Conservation (phyloP, 768 basidiomycete species). For the Tylopilus intermedius region DNA sequence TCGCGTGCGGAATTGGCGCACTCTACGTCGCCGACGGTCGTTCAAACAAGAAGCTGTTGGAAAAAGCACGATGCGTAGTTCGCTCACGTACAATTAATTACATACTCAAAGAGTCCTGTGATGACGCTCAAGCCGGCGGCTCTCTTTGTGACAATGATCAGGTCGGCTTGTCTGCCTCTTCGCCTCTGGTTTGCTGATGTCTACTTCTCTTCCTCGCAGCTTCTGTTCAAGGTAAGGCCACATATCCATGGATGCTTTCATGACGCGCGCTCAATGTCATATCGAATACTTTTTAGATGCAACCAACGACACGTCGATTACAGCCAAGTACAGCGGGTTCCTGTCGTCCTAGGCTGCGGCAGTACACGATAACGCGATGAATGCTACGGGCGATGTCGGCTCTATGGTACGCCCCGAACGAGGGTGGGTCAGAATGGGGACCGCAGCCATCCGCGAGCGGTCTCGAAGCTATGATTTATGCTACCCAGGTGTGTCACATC, state of each 20-base stretch:
- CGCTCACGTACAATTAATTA: constrained; percentile 36
- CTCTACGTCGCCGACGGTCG: constrained; percentile 38
- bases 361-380: constrained; percentile 36
- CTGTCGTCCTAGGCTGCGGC: constrained; percentile 37
- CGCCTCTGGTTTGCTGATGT: not conserved
- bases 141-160: constrained; percentile 45
- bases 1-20: constrained; percentile 49
- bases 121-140: constrained; percentile 37
- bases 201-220: not conserved
- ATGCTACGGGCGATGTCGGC: constrained; percentile 38
- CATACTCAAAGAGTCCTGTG: constrained; percentile 51
- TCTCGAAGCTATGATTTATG: constrained; percentile 27
- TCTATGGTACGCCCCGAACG: constrained; percentile 27
- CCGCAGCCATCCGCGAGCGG: constrained; percentile 30
- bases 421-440: constrained; percentile 27
- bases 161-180: constrained; percentile 10
- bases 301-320: constrained; percentile 39
- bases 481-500: constrained; percentile 17
- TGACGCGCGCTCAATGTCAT: not conserved
- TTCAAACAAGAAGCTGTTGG: constrained; percentile 34
- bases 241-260: not conserved
- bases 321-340: constrained; percentile 37
- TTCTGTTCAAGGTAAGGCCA: constrained; percentile 30
- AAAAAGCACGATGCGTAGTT: constrained; percentile 39
- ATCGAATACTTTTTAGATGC: constrained; percentile 46